Conservation (phyloP, 1,139 yeast genomes). For the Magnusiomyces ingens region DNA sequence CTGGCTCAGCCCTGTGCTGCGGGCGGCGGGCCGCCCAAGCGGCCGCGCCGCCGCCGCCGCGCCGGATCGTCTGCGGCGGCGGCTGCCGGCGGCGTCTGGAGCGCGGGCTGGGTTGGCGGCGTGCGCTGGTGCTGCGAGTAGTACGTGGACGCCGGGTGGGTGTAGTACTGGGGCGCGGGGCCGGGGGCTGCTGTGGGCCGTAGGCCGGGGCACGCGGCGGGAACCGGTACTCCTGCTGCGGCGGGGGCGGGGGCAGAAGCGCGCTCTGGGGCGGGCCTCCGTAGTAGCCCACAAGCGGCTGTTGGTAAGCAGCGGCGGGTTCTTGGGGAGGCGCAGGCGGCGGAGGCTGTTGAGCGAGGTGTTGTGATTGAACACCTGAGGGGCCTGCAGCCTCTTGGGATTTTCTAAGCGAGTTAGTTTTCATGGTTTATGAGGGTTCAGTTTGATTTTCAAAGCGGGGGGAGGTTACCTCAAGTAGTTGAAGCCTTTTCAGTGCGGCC, state of each 20-base stretch:
- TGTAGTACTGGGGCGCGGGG: not conserved
- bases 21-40: too few species aligned
- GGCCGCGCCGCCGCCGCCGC: not conserved
- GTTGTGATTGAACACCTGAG: constrained; percentile 1
- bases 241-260: not conserved
- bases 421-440: too few species aligned
- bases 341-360: constrained; percentile 2
- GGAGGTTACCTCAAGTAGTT: not conserved
- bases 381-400: not conserved
- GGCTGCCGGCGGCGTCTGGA: not conserved
- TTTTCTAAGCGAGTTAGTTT: not conserved
- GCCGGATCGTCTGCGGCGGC: not conserved
- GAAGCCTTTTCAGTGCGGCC: not conserved
- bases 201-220: too few species aligned
- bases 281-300: not conserved
- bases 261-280: not conserved
- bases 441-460: too few species aligned
- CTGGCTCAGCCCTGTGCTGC: not conserved
- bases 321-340: not conserved
- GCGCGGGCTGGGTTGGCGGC: not conserved
- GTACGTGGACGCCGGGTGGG: not conserved
- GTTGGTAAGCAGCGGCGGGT: not conserved
- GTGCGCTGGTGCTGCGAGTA: not conserved
- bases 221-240: not conserved
- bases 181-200: too few species aligned